Evolutionary conservation across 2,329 filamentous ascomycete species (phyloP), one percentile per base, ranked within the genome.

Genomic region (Aspergillus pseudoviridinutans): DNA sequence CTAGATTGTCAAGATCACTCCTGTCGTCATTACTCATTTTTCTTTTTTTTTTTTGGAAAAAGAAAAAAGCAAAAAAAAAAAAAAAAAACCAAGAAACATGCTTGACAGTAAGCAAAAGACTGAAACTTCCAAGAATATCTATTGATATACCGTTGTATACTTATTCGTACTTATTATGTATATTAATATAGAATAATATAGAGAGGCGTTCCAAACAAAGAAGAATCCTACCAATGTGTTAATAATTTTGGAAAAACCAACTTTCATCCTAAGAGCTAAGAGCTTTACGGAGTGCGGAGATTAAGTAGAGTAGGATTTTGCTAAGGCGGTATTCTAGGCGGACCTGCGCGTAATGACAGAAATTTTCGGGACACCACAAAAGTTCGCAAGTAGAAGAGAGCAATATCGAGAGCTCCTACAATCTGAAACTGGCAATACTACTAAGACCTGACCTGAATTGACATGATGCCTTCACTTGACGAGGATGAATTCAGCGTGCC

Each of bases 401-500:
- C 14, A 47, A 53, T 17, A 17, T 25, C 17, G 12, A 49, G 50
- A 47, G 57, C 42, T 60, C 56, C 47, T 17, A 49, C n/a, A 25
- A 49, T 38, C 32, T 38, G 49, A 14, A 44, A 44, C 17, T 22
- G 41, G 22, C 20, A 44, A 44, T 17, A 22, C 3, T 10, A 22
- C 32, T 7, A 17, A 47, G 24, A 17, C 22, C 44, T 7, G 12
- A 4, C 44, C 22, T 20, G 24, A 22, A 38, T 27, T 22, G 46
- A 55, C 59, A 68, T 52, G 27, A 84, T 84, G 81, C 77, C 80
- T 62, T 78, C 75, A 25, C 50, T 71, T 57, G 68, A 72, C 55
- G 62, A 83, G 69, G 82, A 82, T 51, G 81, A 83, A 56, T 78
- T 80, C 64, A 84, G 86, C 65, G 78, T 80, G 58, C 89, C 87